Evolutionary conservation across 345 rosid genomes (phyloP).

Genomic region (Clausena lansium): DNA sequence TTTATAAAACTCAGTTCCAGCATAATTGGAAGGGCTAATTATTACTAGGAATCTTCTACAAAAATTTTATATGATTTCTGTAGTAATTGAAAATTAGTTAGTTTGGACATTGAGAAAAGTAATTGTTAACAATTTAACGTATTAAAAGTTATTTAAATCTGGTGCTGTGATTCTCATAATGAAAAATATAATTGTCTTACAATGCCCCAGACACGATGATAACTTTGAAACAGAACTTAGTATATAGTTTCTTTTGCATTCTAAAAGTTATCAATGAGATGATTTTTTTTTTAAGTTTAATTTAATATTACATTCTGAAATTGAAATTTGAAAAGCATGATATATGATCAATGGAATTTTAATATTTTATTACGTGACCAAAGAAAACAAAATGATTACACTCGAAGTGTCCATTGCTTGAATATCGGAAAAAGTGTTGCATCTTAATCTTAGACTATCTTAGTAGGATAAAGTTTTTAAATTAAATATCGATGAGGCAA

Average conservation of each 20-base stretch:
- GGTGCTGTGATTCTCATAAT: conserved; percentile 2
- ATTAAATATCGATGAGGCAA: conserved; percentile 2
- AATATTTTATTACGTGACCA: conserved; percentile 10
- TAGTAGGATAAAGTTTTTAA: neutral
- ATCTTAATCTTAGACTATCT: neutral
- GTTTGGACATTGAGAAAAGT: neutral
- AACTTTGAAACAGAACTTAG: conserved; percentile 10
- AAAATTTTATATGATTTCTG: conserved; percentile 1
- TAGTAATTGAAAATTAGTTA: conserved; percentile 2
- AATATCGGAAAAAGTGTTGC: conserved; percentile 12
- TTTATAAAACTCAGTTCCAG: conserved; percentile 26
- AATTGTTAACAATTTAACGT: conserved; percentile 6
- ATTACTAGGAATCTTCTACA: conserved; percentile 15
- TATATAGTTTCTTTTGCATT: conserved; percentile 13
- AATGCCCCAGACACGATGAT: conserved; percentile 15
- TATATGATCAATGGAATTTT: conserved; percentile 1
- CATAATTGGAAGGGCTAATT: conserved; percentile 35
- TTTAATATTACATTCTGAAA: neutral
- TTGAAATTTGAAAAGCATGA: conserved; percentile 12
- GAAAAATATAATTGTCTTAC: conserved; percentile 5
- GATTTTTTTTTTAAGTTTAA: neutral
- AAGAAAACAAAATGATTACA: conserved; percentile 29
- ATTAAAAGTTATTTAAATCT: neutral
- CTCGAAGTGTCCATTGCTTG: conserved; percentile 12
- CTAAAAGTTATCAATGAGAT: conserved; percentile 9